These are phyloP conservation scores for Spencermartinsiella ligniputridi DNA, from an alignment of 1,139 yeast genomes.

Conservation along the genomic window DNA sequence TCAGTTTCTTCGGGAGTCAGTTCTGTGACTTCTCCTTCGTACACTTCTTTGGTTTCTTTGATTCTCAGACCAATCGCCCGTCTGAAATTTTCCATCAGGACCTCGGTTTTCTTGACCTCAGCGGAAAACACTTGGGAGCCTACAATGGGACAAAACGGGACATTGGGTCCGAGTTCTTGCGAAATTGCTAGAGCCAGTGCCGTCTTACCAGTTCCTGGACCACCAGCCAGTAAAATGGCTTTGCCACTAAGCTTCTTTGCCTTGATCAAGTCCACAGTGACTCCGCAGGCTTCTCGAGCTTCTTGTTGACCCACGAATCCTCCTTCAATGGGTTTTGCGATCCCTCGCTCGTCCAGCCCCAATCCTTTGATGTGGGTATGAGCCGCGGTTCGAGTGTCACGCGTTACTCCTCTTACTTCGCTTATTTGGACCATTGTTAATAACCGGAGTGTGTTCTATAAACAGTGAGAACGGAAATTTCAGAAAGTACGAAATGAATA, in stretches of 20 bases:
- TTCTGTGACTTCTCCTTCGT: conserved; percentile 97
- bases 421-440: conserved; percentile 69
- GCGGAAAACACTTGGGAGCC: conserved; percentile 95
- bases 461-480: too few species aligned
- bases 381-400: conserved; percentile 85
- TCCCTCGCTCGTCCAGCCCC: conserved; percentile 87
- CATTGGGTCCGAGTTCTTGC: conserved; percentile 96
- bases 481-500: too few species aligned
- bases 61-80: conserved; percentile 94
- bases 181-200: conserved; percentile 95
- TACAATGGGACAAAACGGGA: conserved; percentile 96
- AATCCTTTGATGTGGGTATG: conserved; percentile 96
- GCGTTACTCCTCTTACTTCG: conserved; percentile 65
- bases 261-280: conserved; percentile 88
- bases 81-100: conserved; percentile 95
- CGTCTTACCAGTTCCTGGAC: conserved; percentile 98
- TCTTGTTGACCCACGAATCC: conserved; percentile 94
- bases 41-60: conserved; percentile 95
- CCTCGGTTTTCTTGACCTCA: conserved; percentile 95
- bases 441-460: too few species aligned
- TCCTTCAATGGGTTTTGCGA: conserved; percentile 80
- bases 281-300: conserved; percentile 97
- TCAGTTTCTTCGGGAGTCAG: conserved; percentile 96
- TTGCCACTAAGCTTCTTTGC: conserved; percentile 93
- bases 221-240: conserved; percentile 94